Conservation (phyloP, 1,284 basidiomycete genomes). For the Cryptococcus jaspeensis region DNA sequence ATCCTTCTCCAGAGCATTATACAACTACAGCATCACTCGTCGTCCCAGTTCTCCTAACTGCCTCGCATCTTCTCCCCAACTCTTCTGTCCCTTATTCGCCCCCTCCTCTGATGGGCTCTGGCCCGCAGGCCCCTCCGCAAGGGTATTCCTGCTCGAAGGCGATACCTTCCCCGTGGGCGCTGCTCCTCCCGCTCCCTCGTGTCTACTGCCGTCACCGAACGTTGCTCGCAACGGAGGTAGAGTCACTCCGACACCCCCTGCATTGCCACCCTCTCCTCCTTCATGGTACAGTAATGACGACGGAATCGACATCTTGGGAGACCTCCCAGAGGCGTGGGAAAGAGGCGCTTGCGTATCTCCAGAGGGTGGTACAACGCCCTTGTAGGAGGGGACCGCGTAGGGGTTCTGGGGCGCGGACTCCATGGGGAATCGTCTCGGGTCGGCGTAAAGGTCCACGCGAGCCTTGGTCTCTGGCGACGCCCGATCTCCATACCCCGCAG, state of each 20-base stretch:
- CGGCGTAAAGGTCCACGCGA: slow-evolving; percentile 3
- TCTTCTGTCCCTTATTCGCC: slow-evolving; percentile 6
- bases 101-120: slow-evolving; percentile 5
- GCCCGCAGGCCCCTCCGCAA: not conserved
- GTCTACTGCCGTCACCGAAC: slow-evolving; percentile 14
- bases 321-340: slow-evolving; percentile 13
- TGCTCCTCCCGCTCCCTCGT: not conserved
- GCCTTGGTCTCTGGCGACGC: slow-evolving; percentile 9
- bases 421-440: slow-evolving; percentile 8
- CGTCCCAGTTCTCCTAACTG: slow-evolving; percentile 20
- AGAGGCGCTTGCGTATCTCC: slow-evolving; percentile 1
- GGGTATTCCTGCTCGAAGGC: not conserved
- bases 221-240: slow-evolving; percentile 30
- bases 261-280: slow-evolving; percentile 4
- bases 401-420: slow-evolving; percentile 4
- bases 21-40: slow-evolving; percentile 12
- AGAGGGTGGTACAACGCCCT: not conserved
- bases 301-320: slow-evolving; percentile 18
- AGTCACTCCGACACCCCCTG: slow-evolving; percentile 16
- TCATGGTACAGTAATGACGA: slow-evolving; percentile 12
- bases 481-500: slow-evolving; percentile 1
- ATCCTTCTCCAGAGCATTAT: too few relatives aligned
- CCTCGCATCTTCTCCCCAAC: slow-evolving; percentile 17
- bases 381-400: slow-evolving; percentile 6
- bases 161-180: not conserved